phyloP scores from a whole-genome alignment of 768 basidiomycete genomes.

The Phylloporus arenicola region DNA sequence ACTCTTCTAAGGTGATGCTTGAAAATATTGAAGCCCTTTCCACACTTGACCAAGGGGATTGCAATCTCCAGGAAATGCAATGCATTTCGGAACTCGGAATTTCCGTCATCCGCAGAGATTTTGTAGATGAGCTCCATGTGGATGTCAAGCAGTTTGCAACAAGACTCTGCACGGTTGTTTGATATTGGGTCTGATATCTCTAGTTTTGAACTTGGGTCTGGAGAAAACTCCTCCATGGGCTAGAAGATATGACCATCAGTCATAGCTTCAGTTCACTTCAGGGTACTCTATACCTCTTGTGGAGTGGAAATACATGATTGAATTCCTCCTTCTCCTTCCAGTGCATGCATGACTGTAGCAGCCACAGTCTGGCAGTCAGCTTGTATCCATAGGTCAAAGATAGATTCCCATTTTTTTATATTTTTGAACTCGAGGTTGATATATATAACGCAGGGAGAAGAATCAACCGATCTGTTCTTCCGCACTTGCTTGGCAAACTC shows the following conservation, averaged over 20 bases:
- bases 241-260: background rate
- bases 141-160: background rate
- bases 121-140: background rate
- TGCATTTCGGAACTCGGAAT: background rate
- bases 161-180: background rate
- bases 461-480: background rate
- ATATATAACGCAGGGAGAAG: background rate
- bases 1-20: background rate
- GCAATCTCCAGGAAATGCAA: background rate
- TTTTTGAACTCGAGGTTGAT: constrained; percentile 6
- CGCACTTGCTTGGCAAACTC: background rate
- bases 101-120: background rate
- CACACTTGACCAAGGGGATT: background rate
- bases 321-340: background rate
- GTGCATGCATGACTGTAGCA: background rate
- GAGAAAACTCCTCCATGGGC: background rate
- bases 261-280: background rate
- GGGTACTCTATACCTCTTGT: background rate
- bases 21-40: background rate
- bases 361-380: constrained; percentile 9
- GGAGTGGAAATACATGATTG: background rate
- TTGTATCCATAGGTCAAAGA: constrained; percentile 6
- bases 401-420: constrained; percentile 1
- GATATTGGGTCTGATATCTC: background rate
- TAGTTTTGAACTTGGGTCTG: background rate